Percentiles rank a stretch among this genome's conserved stretches.
These are phyloP conservation scores for Pleurotus citrinopileatus DNA, from an alignment of 768 basidiomycete genomes.

Conservation along the genomic window DNA sequence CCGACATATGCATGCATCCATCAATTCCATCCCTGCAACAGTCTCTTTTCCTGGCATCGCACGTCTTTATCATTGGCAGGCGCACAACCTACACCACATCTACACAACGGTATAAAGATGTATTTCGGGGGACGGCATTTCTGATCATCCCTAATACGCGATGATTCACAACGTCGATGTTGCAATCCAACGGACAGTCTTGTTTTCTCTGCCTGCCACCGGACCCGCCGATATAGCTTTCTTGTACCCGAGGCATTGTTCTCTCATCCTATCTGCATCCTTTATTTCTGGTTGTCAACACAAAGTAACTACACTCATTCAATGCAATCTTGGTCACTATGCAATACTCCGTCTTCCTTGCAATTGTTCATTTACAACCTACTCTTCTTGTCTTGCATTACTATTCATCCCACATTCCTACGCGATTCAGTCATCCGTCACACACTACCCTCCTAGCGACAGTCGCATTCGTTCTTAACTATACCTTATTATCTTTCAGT, in stretches of 20 bases:
- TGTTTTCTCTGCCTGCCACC: constrained; percentile 28
- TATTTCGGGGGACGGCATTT: constrained; percentile 24
- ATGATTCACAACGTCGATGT: constrained; percentile 23
- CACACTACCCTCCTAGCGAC: constrained; percentile 20
- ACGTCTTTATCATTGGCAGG: constrained; percentile 44
- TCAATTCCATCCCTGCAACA: constrained; percentile 68
- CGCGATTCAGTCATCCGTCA: constrained; percentile 6
- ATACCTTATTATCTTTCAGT: constrained; percentile 71
- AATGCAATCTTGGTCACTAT: constrained; percentile 12
- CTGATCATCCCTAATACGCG: constrained; percentile 20
- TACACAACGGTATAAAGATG: constrained; percentile 24
- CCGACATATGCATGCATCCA: constrained; percentile 64
- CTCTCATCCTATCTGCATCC: constrained; percentile 25
- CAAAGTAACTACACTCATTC: constrained; percentile 40
- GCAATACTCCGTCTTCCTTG: constrained; percentile 10
- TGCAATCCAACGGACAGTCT: constrained; percentile 26
- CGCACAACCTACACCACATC: constrained; percentile 39
- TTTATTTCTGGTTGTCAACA: constrained; percentile 37
- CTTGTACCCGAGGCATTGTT: constrained; percentile 20
- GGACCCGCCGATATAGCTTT: constrained; percentile 27
- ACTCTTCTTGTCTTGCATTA: constrained; percentile 13
- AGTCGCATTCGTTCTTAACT: constrained; percentile 58
- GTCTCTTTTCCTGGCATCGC: constrained; percentile 43
- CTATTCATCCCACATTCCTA: constrained; percentile 15
- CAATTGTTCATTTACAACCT: constrained; percentile 13